phyloP scores from a whole-genome alignment of 2,329 filamentous ascomycete species.

The Ceratocystis diversiconidia region DNA sequence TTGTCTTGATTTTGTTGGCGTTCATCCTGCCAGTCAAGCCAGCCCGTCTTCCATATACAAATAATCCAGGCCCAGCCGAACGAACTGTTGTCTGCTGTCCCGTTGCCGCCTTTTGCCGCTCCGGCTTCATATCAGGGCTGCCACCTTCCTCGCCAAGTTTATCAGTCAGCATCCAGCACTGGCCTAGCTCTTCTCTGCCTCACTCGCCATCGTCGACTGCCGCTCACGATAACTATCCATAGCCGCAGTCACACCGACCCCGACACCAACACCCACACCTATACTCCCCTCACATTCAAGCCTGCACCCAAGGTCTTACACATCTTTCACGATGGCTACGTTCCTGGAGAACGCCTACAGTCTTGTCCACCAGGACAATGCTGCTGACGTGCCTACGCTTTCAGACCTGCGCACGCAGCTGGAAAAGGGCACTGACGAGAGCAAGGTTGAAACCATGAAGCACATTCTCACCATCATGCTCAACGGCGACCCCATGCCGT shows the following conservation, averaged over 20 bases:
- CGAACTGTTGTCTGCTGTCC: neutral
- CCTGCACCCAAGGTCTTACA: no score
- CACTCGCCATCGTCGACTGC: neutral
- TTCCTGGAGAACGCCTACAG: conserved; percentile 94
- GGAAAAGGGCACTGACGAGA: conserved; percentile 86
- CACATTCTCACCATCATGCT: conserved; percentile 93
- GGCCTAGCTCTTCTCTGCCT: neutral
- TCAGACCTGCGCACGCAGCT: conserved; percentile 86
- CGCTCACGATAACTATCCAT: neutral
- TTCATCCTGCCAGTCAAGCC: neutral
- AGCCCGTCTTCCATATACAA: neutral
- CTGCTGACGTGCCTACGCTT: conserved; percentile 76
- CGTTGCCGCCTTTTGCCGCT: neutral
- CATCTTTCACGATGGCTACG: conserved; percentile 61
- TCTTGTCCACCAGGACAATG: conserved; percentile 94
- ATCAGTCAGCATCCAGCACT: neutral
- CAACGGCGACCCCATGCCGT: conserved; percentile 90
- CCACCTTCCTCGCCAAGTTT: neutral
- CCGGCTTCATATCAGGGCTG: neutral
- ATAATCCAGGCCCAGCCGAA: neutral
- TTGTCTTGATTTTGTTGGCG: neutral
- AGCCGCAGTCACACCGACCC: no score
- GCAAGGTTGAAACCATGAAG: conserved; percentile 92
- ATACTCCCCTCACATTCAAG: no score
- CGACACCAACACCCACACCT: no score